phyloP scores from a whole-genome alignment of 2,329 filamentous ascomycete genomes.

The Monosporascus sp. region DNA sequence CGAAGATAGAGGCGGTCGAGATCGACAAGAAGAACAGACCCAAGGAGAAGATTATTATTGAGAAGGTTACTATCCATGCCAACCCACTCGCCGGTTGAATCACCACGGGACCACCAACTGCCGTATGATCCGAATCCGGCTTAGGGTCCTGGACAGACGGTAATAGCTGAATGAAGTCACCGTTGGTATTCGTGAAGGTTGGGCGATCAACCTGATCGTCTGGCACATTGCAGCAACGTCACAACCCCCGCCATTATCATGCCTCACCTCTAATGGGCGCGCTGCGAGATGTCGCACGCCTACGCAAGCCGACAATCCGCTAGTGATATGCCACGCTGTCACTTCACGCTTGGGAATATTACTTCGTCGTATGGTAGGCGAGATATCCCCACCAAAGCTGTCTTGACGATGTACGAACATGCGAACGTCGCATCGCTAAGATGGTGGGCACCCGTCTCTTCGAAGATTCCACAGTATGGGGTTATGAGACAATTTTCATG shows the following conservation, averaged over 20 bases:
- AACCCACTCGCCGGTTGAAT: constrained; percentile 65
- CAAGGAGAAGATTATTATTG: constrained; percentile 59
- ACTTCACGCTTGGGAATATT: too few species aligned
- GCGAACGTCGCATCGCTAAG: too few species aligned
- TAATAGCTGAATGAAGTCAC: neutral
- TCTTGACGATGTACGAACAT: too few species aligned
- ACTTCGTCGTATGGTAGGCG: too few species aligned
- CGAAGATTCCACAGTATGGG: too few species aligned
- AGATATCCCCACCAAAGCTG: too few species aligned
- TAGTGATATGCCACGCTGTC: too few species aligned
- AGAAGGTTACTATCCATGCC: constrained; percentile 68
- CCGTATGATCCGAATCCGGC: neutral
- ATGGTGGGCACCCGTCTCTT: too few species aligned
- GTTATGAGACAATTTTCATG: too few species aligned
- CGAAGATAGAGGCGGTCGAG: constrained; percentile 63
- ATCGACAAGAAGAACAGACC: constrained; percentile 77
- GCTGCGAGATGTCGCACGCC: too few species aligned
- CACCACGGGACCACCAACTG: neutral
- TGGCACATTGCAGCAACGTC: neutral
- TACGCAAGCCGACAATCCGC: too few species aligned
- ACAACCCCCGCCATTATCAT: neutral
- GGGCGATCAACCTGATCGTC: neutral
- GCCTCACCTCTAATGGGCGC: too few species aligned
- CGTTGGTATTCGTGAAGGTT: neutral
- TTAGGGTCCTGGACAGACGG: neutral